phyloP scores from a whole-genome alignment of 768 basidiomycete genomes.

The Boletus subparvulus region DNA sequence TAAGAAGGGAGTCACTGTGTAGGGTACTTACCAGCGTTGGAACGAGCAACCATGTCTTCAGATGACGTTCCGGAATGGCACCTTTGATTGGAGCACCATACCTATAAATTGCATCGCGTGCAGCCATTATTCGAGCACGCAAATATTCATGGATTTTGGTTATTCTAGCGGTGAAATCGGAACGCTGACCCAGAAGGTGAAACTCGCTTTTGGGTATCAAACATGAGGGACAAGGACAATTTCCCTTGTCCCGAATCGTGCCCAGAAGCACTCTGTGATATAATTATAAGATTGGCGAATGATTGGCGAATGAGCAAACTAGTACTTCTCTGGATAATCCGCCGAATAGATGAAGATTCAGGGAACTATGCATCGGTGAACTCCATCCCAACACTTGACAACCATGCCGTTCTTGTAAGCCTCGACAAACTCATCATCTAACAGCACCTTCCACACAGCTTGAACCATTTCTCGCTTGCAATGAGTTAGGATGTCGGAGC shows the following conservation, averaged over 20 bases:
- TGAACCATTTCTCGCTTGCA: neutral
- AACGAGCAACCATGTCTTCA: slow-evolving; percentile 7
- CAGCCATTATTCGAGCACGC: neutral
- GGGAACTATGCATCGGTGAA: neutral
- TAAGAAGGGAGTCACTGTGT: slow-evolving; percentile 1
- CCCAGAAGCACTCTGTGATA: slow-evolving; percentile 25
- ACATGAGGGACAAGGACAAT: slow-evolving; percentile 29
- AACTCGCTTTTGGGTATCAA: slow-evolving; percentile 15
- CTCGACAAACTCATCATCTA: neutral
- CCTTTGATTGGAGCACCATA: slow-evolving; percentile 8
- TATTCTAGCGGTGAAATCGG: slow-evolving; percentile 6
- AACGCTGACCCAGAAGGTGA: slow-evolving; percentile 5
- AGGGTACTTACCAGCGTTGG: slow-evolving; percentile 10
- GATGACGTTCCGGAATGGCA: neutral
- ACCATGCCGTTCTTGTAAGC: neutral
- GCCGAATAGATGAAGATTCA: neutral
- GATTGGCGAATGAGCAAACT: no score
- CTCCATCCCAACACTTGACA: neutral
- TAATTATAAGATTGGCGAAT: neutral
- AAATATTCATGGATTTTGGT: neutral
- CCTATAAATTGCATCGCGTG: slow-evolving; percentile 5
- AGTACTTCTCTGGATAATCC: slow-evolving; percentile 4
- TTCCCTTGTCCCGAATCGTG: slow-evolving; percentile 3
- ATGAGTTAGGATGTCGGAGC: neutral
- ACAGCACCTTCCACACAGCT: neutral